These are phyloP conservation scores for Cyathus striatus DNA, from an alignment of 768 basidiomycete genomes.

Conservation along the genomic window DNA sequence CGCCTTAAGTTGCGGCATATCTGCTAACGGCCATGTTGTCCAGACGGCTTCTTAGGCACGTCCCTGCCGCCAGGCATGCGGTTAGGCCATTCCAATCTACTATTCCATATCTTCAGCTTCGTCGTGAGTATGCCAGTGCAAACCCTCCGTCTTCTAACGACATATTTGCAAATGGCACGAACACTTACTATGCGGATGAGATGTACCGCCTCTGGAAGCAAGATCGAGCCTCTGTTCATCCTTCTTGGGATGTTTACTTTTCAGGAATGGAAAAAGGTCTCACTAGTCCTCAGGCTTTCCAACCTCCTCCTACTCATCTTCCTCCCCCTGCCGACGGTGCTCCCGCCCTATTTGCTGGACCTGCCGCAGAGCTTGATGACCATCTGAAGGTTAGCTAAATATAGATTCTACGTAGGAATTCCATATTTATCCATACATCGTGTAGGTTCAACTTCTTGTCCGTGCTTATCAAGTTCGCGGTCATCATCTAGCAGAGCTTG, in stretches of 20 bases:
- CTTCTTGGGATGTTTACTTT: constrained; percentile 94
- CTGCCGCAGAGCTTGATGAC: constrained; percentile 80
- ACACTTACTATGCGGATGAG: constrained; percentile 93
- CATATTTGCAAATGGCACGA: constrained; percentile 89
- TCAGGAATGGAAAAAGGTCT: constrained; percentile 88
- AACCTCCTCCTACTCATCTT: constrained; percentile 70
- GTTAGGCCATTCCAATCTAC: background rate
- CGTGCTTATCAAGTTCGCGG: constrained; percentile 99
- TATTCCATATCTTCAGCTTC: constrained; percentile 5
- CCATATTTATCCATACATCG: constrained; percentile 4
- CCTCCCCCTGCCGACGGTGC: constrained; percentile 75
- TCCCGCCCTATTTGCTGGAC: constrained; percentile 63
- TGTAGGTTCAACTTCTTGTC: constrained; percentile 97
- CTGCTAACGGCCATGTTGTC: constrained; percentile 1
- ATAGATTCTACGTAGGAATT: constrained; percentile 1
- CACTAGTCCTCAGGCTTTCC: constrained; percentile 74
- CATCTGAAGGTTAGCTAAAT: constrained; percentile 74
- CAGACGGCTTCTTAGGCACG: background rate
- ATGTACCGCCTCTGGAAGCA: constrained; percentile 93
- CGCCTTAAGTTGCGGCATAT: too few species aligned
- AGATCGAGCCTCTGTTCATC: constrained; percentile 89
- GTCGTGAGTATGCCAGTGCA: constrained; percentile 40
- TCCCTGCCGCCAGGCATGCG: background rate
- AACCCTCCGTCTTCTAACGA: constrained; percentile 69
- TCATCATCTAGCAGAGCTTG: constrained; percentile 92